These are phyloP conservation scores for Obelidium mucronatum DNA, from an alignment of 192 early-diverging fungal genomes.

Conservation along the genomic window DNA sequence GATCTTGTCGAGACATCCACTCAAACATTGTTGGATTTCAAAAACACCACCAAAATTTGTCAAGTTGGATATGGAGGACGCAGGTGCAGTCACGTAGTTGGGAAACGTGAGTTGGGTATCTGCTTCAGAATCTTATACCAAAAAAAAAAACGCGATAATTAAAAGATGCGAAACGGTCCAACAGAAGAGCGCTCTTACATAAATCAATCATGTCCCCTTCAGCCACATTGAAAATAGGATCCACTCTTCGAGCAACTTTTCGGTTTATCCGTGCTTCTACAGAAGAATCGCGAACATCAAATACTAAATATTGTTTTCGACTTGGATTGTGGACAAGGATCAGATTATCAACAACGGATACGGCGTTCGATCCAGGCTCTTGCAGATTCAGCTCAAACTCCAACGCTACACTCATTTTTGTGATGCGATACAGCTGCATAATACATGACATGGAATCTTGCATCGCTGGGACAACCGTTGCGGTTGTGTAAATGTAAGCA, in stretches of 20 bases:
- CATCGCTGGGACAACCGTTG: no score
- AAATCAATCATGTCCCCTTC: neutral
- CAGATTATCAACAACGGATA: constrained; percentile 33
- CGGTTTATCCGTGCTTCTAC: neutral
- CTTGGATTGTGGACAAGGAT: constrained; percentile 17
- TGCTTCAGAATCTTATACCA: neutral
- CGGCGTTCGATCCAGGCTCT: neutral
- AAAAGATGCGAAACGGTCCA: neutral
- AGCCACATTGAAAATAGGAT: neutral
- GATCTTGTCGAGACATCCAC: neutral
- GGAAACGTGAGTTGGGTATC: neutral
- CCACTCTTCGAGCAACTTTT: neutral
- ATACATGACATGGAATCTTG: neutral
- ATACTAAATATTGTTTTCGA: neutral
- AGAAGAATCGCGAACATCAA: constrained; percentile 26
- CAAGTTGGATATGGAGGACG: neutral
- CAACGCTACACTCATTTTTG: neutral
- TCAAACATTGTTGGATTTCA: neutral
- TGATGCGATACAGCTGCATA: constrained; percentile 20
- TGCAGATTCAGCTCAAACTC: constrained; percentile 23
- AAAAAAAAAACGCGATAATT: no score
- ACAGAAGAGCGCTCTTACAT: neutral
- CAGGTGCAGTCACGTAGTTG: neutral
- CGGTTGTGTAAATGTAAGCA: neutral
- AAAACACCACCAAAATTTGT: neutral